A percentile compares a stretch with the other conserved stretches of the same genome.
phyloP scores from a whole-genome alignment of 768 basidiomycete genomes.

The Kwoniella shandongensis region DNA sequence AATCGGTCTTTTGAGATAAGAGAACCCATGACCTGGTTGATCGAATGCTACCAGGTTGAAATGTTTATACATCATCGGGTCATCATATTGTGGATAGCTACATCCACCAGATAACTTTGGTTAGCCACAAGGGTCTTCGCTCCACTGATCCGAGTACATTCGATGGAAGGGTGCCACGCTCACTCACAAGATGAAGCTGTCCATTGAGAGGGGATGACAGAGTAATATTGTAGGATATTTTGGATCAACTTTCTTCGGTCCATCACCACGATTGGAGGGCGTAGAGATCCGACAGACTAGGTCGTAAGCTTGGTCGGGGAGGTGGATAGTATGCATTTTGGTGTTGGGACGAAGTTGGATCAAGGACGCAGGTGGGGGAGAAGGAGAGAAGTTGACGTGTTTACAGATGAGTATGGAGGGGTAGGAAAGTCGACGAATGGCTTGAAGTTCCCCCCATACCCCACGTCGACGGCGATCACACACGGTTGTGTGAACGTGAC shows the following conservation, averaged over 20 bases:
- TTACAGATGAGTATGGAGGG: too few relatives aligned
- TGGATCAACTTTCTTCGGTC: conserved; percentile 13
- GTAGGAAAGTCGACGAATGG: too few relatives aligned
- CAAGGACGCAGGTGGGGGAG: too few relatives aligned
- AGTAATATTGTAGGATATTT: conserved; percentile 19
- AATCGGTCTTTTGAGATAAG: not conserved
- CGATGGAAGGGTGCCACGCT: too few relatives aligned
- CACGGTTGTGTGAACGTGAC: too few relatives aligned
- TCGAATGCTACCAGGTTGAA: conserved; percentile 33
- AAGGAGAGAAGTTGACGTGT: too few relatives aligned
- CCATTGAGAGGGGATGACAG: conserved; percentile 19
- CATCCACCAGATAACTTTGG: not conserved
- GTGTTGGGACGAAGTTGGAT: too few relatives aligned
- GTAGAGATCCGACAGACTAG: conserved; percentile 12
- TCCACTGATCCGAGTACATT: too few relatives aligned
- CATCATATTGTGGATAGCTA: conserved; percentile 33
- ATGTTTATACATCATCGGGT: conserved; percentile 23
- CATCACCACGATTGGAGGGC: not conserved
- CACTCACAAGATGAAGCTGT: conserved; percentile 26
- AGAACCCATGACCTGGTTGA: conserved; percentile 20
- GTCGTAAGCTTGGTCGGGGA: conserved; percentile 8
- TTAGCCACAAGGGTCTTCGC: too few relatives aligned
- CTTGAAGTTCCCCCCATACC: too few relatives aligned
- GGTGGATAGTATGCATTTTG: not conserved
- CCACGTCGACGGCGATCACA: too few relatives aligned